Evolutionary conservation across 129 eudicot genomes (phyloP).

Genomic region (Apium graveolens): DNA sequence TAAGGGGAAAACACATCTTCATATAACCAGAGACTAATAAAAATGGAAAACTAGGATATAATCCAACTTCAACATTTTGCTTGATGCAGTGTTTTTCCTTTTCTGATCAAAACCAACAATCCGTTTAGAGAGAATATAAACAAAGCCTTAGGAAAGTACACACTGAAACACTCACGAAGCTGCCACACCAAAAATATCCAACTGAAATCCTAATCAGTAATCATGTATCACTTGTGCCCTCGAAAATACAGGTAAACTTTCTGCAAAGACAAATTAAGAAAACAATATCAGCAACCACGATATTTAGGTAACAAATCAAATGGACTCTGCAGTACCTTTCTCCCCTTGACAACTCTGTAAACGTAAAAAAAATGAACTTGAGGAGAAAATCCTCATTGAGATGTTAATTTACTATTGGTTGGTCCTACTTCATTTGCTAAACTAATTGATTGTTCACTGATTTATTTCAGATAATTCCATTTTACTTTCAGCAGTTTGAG

Average conservation of each 20-base stretch:
- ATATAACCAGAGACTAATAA: neutral
- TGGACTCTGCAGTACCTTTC: neutral
- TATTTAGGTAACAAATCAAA: neutral
- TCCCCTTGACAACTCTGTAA: neutral
- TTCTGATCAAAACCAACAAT: neutral
- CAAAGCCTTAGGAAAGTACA: neutral
- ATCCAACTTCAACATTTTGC: neutral
- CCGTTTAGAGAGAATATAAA: neutral
- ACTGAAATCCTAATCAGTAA: neutral
- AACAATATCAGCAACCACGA: neutral
- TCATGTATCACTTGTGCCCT: slow-evolving; percentile 63
- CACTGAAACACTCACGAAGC: slow-evolving; percentile 7
- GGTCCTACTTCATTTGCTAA: neutral
- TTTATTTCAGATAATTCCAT: neutral
- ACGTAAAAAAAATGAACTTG: neutral
- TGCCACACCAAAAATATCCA: slow-evolving; percentile 3
- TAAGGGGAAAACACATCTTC: neutral
- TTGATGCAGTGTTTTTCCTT: neutral
- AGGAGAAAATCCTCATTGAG: neutral
- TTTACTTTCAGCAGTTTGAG: neutral
- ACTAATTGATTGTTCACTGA: neutral
- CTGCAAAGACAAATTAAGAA: slow-evolving; percentile 36
- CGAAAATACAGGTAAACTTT: slow-evolving; percentile 83
- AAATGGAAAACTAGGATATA: neutral
- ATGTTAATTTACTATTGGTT: neutral